Percentiles rank a stretch among this genome's conserved stretches.
Conservation (phyloP, 1,284 basidiomycete species). For the Microbotryum scabiosae region DNA sequence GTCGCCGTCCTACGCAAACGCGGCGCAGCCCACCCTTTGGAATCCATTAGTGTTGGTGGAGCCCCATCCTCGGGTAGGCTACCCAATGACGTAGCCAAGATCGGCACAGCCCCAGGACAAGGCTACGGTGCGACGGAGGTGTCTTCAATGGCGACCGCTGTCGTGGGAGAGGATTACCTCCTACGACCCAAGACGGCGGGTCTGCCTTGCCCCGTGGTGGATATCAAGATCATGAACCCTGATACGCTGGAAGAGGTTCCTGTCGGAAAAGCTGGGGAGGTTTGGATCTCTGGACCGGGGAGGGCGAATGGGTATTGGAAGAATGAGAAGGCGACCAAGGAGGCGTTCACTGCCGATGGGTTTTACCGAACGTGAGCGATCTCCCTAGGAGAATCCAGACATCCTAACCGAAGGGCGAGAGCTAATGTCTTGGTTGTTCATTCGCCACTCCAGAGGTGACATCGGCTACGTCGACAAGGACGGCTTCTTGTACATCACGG, state of each 20-base stretch:
- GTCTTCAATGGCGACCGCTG: conserved; percentile 37
- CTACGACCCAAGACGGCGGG: conserved; percentile 26
- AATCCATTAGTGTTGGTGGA: conserved; percentile 49
- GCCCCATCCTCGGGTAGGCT: conserved; percentile 24
- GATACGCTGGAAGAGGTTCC: neutral
- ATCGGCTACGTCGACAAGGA: conserved; percentile 53
- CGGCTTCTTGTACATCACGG: conserved; percentile 58
- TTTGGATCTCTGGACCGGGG: conserved; percentile 49
- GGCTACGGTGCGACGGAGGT: conserved; percentile 46
- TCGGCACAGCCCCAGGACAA: conserved; percentile 42
- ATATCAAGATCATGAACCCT: conserved; percentile 23
- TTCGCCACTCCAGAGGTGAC: conserved; percentile 45
- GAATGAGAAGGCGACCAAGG: conserved; percentile 49
- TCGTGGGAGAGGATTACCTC: conserved; percentile 49
- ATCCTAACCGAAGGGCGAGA: too few relatives aligned
- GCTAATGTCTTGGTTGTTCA: conserved; percentile 43
- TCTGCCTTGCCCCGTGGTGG: conserved; percentile 26
- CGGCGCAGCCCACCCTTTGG: conserved; percentile 36
- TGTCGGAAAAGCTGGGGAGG: conserved; percentile 24
- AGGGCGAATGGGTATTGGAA: conserved; percentile 55
- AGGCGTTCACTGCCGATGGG: conserved; percentile 52
- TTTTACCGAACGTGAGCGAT: conserved; percentile 37
- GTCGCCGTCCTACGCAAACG: conserved; percentile 37
- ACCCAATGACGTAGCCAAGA: conserved; percentile 28
- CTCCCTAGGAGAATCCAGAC: too few relatives aligned